Conservation (phyloP, 148 eudicot genomes). For the Spergularia bocconei region DNA sequence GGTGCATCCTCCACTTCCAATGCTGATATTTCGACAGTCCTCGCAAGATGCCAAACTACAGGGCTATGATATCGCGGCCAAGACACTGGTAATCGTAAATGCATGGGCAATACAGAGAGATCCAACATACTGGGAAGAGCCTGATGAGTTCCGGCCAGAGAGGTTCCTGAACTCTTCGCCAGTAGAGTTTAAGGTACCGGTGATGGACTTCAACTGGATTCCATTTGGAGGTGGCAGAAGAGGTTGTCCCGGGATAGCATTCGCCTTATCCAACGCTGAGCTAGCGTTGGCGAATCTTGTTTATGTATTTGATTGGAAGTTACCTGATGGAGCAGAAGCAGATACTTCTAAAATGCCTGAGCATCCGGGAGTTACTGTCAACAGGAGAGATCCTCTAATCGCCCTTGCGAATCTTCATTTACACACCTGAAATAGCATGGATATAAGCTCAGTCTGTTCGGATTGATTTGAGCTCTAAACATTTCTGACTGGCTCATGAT, state of each 20-base stretch:
- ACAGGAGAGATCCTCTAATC: conserved; percentile 25
- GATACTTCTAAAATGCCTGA: conserved; percentile 16
- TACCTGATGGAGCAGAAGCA: conserved; percentile 21
- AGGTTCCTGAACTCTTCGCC: conserved; percentile 26
- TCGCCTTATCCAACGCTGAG: conserved; percentile 21
- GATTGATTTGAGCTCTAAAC: no score
- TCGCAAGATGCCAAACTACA: conserved; percentile 7
- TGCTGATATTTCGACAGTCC: conserved; percentile 25
- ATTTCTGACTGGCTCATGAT: no score
- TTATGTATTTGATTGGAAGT: conserved; percentile 25
- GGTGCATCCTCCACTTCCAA: conserved; percentile 32
- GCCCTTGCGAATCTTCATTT: conserved; percentile 7
- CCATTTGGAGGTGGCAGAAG: conserved; percentile 43
- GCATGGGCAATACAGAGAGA: conserved; percentile 37
- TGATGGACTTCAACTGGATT: conserved; percentile 26
- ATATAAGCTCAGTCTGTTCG: no score
- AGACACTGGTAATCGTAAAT: conserved; percentile 33
- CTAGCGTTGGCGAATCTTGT: conserved; percentile 32
- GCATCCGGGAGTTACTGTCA: conserved; percentile 10
- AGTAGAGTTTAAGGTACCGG: conserved; percentile 30
- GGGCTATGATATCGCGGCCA: conserved; percentile 40
- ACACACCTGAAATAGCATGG: not conserved
- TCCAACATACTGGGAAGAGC: conserved; percentile 31
- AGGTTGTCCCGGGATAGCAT: conserved; percentile 35
- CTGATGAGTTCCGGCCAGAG: conserved; percentile 34